Evolutionary conservation across 2,329 filamentous ascomycete genomes (phyloP), one percentile per base, ranked within the genome.

Genomic region (Colletotrichum cereale): DNA sequence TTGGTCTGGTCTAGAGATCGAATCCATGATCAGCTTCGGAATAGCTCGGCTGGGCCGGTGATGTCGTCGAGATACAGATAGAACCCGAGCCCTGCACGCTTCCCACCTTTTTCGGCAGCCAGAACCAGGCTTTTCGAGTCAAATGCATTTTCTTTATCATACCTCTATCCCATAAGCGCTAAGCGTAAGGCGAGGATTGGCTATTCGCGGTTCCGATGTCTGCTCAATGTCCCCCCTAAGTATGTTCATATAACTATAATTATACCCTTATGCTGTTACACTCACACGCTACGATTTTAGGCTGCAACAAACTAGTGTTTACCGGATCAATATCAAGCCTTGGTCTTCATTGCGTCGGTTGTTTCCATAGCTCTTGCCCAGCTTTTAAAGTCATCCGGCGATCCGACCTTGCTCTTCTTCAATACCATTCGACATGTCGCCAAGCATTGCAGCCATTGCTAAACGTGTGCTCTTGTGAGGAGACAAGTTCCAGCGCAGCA

Each of bases 381-480:
- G 6, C 3, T 42, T 7, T 21, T 21, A 42, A 5, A 42, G 7
- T 8, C 1, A 7, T 18, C 40, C 40, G 5, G 40, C 16, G 16
- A 21, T 3, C 16, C 18, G 21, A 42, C 16, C 6, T 5, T 42
- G 16, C 40, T 42, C 40, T 3, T 21, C 40, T 42, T 21, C 40
- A 6, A 2, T 6, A 6, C 10, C 18, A 10, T 2, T n/a, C 2
- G 14, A 5, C 10, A 4, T 6, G 2, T 21, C 1, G 42, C 42
- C 18, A 2, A 10, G 6, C 18, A n/a, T 6, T 3, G 18, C 18
- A 2, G 3, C 18, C 18, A n/a, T 6, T 3, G 18, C 42, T n/a
- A 7, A 14, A 21, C n/a, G n/a, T n/a, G n/a, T 44, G 18, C 42
- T 44, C 5, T 44, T 44, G 1, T n/a, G 42, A 10, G 7, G 18